phyloP scores from a whole-genome alignment of 257 asterid species.

The Penstemon newberryi region DNA sequence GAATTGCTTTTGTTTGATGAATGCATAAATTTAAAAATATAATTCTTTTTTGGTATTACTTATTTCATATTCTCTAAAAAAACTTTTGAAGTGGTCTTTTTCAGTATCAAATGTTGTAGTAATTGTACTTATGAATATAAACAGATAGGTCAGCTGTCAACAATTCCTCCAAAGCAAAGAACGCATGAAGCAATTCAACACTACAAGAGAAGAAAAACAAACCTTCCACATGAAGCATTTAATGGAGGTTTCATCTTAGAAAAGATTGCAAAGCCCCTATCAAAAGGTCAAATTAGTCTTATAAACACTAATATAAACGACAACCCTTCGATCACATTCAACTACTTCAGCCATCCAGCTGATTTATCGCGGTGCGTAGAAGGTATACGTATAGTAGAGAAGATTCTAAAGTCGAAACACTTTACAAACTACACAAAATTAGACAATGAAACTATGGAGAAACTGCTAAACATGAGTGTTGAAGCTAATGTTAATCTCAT shows the following conservation, averaged over 20 bases:
- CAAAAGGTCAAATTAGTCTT: constrained; percentile 54
- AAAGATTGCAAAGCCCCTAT: constrained; percentile 58
- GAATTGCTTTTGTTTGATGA: too few species aligned
- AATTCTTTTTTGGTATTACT: too few species aligned
- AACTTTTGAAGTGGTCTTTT: neutral
- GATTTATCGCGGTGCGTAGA: constrained; percentile 68
- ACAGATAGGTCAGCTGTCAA: constrained; percentile 76
- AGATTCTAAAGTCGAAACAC: constrained; percentile 56
- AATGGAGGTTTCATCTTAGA: constrained; percentile 67
- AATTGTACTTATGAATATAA: neutral
- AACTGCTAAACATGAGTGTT: constrained; percentile 72
- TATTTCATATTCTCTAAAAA: too few species aligned
- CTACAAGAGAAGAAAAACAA: constrained; percentile 35
- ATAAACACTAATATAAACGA: constrained; percentile 62
- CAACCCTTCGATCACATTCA: constrained; percentile 88
- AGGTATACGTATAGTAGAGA: constrained; percentile 74
- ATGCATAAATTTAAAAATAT: too few species aligned
- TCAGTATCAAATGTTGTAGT: neutral
- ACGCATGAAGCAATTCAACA: constrained; percentile 49
- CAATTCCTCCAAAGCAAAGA: constrained; percentile 64
- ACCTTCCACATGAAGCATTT: constrained; percentile 59
- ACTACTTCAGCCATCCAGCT: constrained; percentile 84
- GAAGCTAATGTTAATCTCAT: constrained; percentile 80
- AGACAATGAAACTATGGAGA: constrained; percentile 51
- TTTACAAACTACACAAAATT: constrained; percentile 52